A percentile compares a stretch with the other conserved stretches of the same genome.
These are phyloP conservation scores for Penicillium manginii DNA, from an alignment of 495 filamentous ascomycete species.

Conservation along the genomic window DNA sequence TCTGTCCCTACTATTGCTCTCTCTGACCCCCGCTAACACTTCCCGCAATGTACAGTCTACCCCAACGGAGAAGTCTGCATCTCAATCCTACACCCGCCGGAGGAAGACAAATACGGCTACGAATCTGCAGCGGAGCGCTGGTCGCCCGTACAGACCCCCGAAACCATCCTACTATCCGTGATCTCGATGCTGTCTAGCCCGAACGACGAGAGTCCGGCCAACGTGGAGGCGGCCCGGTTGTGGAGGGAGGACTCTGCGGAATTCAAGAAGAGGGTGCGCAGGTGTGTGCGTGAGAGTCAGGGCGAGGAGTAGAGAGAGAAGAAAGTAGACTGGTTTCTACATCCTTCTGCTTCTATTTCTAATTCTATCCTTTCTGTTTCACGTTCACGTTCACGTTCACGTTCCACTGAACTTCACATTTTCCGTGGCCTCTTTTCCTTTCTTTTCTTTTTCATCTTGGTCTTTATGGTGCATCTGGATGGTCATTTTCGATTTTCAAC, in stretches of 20 bases:
- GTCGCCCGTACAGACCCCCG: conserved; percentile 96
- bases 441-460: background rate
- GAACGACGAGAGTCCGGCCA: conserved; percentile 94
- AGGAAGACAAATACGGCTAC: conserved; percentile 95
- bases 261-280: conserved; percentile 74
- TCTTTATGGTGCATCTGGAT: conserved; percentile 26
- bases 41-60: conserved; percentile 63
- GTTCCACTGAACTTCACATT: too few species aligned
- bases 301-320: conserved; percentile 58
- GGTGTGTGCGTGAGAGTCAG: conserved; percentile 81
- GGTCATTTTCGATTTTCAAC: conserved; percentile 12
- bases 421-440: background rate
- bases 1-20: too few species aligned
- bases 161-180: conserved; percentile 89
- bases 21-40: background rate
- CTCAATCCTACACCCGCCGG: conserved; percentile 93
- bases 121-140: conserved; percentile 90
- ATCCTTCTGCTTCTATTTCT: conserved; percentile 4
- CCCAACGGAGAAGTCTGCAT: conserved; percentile 90
- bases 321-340: conserved; percentile 27
- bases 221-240: conserved; percentile 86
- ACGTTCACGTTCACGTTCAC: too few species aligned
- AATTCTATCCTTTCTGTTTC: background rate
- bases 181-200: conserved; percentile 92
- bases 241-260: conserved; percentile 85